Percentiles rank a stretch among this genome's conserved stretches.
phyloP scores from a whole-genome alignment of 441 rosid genomes.

The Gossypium armourianum region DNA sequence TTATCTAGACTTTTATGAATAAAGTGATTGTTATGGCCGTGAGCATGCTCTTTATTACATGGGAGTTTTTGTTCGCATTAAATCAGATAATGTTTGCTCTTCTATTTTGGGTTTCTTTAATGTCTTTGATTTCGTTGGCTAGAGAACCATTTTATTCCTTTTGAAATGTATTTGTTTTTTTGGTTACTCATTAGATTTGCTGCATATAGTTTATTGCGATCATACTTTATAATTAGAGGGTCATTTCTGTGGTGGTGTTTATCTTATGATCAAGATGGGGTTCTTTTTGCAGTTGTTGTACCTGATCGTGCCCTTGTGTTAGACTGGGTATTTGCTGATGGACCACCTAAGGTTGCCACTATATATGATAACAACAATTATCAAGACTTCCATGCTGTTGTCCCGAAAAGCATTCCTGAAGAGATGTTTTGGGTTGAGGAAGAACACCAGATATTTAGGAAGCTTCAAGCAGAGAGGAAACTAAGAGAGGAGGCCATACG shows the following conservation, averaged over 20 bases:
- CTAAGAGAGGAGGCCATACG: constrained; percentile 62
- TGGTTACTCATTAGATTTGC: background rate
- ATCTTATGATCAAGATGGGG: constrained; percentile 15
- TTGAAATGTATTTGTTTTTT: background rate
- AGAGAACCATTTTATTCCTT: constrained; percentile 3
- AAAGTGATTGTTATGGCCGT: background rate
- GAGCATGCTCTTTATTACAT: background rate
- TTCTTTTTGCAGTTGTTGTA: constrained; percentile 47
- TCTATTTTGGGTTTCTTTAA: background rate
- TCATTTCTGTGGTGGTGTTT: background rate
- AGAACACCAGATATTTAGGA: constrained; percentile 46
- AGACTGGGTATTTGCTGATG: constrained; percentile 94
- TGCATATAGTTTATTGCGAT: background rate
- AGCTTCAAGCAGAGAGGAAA: constrained; percentile 63
- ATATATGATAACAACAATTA: constrained; percentile 62
- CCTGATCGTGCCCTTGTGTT: constrained; percentile 53
- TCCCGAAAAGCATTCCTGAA: constrained; percentile 39
- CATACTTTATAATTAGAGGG: background rate
- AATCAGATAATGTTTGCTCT: background rate
- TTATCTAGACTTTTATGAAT: background rate
- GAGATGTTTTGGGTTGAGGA: constrained; percentile 70
- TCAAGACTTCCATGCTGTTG: constrained; percentile 75
- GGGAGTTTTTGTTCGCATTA: constrained; percentile 14
- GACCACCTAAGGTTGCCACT: constrained; percentile 60
- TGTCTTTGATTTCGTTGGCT: background rate